These are phyloP conservation scores for Lachancea sp. DNA, from an alignment of 805 yeast genomes.

Conservation along the genomic window DNA sequence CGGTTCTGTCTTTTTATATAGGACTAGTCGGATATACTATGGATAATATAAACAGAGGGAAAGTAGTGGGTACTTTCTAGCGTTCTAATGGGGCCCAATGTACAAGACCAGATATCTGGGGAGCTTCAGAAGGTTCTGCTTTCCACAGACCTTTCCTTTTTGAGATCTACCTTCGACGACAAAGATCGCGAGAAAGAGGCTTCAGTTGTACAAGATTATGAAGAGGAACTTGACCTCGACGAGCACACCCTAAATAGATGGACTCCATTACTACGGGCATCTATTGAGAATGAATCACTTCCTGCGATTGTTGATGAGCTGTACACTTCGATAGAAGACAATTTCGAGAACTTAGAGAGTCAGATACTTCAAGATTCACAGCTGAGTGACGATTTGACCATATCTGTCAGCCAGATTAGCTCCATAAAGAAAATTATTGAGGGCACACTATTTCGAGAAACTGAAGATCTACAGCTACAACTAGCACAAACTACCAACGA, in stretches of 20 bases:
- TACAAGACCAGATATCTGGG: slow-evolving; percentile 20
- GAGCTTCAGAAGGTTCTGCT: slow-evolving; percentile 30
- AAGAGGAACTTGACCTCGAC: slow-evolving; percentile 25
- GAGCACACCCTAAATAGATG: slow-evolving; percentile 29
- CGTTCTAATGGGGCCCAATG: slow-evolving; percentile 26
- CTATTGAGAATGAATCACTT: slow-evolving; percentile 24
- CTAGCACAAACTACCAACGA: slow-evolving; percentile 61
- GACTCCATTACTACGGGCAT: slow-evolving; percentile 29
- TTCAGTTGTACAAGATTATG: slow-evolving; percentile 13
- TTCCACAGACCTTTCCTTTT: slow-evolving; percentile 13
- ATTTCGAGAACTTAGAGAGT: slow-evolving; percentile 30
- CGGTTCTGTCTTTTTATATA: too few species aligned
- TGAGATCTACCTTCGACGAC: slow-evolving; percentile 1
- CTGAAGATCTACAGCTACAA: slow-evolving; percentile 49
- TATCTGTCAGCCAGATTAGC: slow-evolving; percentile 58
- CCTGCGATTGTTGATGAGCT: slow-evolving; percentile 25
- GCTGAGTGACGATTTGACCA: slow-evolving; percentile 29
- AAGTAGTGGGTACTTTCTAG: too few species aligned
- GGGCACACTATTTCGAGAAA: slow-evolving; percentile 44
- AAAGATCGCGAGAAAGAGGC: slow-evolving; percentile 1
- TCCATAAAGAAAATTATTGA: slow-evolving; percentile 53
- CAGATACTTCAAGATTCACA: slow-evolving; percentile 32
- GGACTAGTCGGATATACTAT: too few species aligned
- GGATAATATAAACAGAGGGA: too few species aligned
- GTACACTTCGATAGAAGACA: slow-evolving; percentile 30